Conservation (phyloP, 345 rosid genomes). For the Eucalyptus sp. region DNA sequence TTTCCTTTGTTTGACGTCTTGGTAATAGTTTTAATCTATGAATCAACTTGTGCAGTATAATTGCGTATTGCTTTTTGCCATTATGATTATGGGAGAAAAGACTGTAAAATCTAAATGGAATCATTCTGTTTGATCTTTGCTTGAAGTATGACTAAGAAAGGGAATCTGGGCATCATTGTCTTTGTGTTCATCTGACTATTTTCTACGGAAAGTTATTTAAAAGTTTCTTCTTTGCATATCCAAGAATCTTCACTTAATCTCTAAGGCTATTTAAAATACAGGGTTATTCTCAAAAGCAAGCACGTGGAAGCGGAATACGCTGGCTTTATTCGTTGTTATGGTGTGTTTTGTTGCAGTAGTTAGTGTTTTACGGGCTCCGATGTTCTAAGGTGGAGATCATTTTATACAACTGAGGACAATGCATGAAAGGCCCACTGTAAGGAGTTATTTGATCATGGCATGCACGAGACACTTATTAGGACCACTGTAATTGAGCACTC, state of each 20-base stretch:
- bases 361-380: constrained; percentile 65
- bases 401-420: constrained; percentile 72
- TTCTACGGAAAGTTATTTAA: not conserved
- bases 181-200: not conserved
- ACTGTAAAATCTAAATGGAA: not conserved
- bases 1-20: not conserved
- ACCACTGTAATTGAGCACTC: not conserved
- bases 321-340: constrained; percentile 27
- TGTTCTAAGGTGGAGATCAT: constrained; percentile 72
- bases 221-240: not conserved
- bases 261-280: not conserved
- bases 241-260: not conserved
- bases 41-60: not conserved
- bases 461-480: not conserved
- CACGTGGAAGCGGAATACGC: constrained; percentile 36
- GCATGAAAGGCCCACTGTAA: constrained; percentile 83
- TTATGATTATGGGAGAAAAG: not conserved
- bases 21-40: not conserved
- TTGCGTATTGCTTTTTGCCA: not conserved
- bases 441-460: not conserved
- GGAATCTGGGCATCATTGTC: not conserved
- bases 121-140: not conserved
- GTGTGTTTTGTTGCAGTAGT: constrained; percentile 41
- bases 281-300: constrained; percentile 25
- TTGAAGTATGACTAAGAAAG: not conserved